A percentile compares a stretch with the other conserved stretches of the same genome.
Conservation (phyloP, 1,284 basidiomycete genomes). For the Lentinula novae-zelandiae region DNA sequence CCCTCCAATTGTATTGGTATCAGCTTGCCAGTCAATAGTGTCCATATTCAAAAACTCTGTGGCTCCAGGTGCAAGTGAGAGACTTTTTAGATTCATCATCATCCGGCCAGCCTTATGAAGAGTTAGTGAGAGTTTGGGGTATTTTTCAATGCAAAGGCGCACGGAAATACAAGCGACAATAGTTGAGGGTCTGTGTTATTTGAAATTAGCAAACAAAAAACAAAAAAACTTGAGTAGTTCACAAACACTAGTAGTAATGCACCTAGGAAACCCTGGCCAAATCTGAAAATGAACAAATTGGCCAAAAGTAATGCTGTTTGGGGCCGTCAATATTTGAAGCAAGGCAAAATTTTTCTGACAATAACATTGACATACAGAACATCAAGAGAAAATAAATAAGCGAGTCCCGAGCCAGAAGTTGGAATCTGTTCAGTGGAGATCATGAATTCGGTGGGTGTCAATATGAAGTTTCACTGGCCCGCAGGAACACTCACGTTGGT, state of each 20-base stretch:
- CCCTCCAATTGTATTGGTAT: too few relatives aligned
- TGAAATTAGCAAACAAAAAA: neutral
- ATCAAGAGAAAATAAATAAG: conserved; percentile 20
- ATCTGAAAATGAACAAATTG: conserved; percentile 20
- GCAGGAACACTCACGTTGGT: conserved; percentile 13
- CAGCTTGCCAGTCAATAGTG: too few relatives aligned
- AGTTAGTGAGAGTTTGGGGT: neutral
- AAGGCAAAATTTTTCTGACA: neutral
- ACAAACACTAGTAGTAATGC: conserved; percentile 20
- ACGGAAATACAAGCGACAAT: conserved; percentile 21
- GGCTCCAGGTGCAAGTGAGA: neutral
- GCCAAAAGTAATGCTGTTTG: conserved; percentile 14
- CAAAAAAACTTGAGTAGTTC: neutral
- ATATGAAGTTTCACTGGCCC: neutral
- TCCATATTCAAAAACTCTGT: too few relatives aligned
- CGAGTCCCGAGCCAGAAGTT: conserved; percentile 22
- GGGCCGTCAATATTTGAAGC: too few relatives aligned
- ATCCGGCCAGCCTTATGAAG: neutral
- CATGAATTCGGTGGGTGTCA: too few relatives aligned
- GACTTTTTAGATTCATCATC: neutral
- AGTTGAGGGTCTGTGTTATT: conserved; percentile 15
- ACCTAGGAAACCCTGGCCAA: conserved; percentile 19
- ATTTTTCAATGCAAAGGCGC: neutral
- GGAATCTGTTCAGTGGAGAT: conserved; percentile 11
- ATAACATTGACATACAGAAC: conserved; percentile 16